phyloP scores from a whole-genome alignment of 257 asterid species.

The Agastache rugosa region DNA sequence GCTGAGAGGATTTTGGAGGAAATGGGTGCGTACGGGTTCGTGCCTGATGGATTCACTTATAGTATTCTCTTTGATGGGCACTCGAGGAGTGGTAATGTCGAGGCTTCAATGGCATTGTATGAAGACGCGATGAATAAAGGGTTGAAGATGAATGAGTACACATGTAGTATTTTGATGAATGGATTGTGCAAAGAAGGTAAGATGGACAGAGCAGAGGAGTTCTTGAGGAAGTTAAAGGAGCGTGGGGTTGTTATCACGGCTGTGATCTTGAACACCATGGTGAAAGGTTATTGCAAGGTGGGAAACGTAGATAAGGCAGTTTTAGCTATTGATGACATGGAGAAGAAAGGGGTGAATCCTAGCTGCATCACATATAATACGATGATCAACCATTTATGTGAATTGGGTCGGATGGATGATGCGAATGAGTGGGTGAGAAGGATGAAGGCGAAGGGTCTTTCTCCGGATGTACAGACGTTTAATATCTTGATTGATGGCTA shows the following conservation, averaged over 20 bases:
- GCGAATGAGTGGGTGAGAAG: constrained; percentile 61
- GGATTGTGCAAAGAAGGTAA: constrained; percentile 67
- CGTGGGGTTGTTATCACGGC: constrained; percentile 59
- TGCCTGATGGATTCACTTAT: constrained; percentile 71
- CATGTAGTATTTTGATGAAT: constrained; percentile 62
- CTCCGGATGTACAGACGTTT: constrained; percentile 65
- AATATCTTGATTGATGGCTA: constrained; percentile 73
- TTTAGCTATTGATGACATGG: constrained; percentile 59
- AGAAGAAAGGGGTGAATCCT: constrained; percentile 58
- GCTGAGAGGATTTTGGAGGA: constrained; percentile 59
- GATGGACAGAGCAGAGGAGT: constrained; percentile 61
- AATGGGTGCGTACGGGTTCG: constrained; percentile 62
- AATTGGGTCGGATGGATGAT: constrained; percentile 62
- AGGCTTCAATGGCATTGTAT: constrained; percentile 60
- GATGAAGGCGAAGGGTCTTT: constrained; percentile 62
- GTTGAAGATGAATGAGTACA: constrained; percentile 51
- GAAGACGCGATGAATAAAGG: constrained; percentile 60
- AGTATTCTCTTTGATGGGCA: constrained; percentile 73
- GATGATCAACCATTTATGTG: constrained; percentile 53
- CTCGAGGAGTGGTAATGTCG: constrained; percentile 56
- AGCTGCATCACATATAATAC: constrained; percentile 70
- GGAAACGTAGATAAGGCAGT: constrained; percentile 63
- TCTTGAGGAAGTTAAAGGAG: constrained; percentile 56
- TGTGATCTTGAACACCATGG: constrained; percentile 62
- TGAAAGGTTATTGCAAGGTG: constrained; percentile 66